Percentiles rank a stretch among this genome's conserved stretches.
Conservation (phyloP, 1,284 basidiomycete genomes). For the Laetiporus sulphureus region DNA sequence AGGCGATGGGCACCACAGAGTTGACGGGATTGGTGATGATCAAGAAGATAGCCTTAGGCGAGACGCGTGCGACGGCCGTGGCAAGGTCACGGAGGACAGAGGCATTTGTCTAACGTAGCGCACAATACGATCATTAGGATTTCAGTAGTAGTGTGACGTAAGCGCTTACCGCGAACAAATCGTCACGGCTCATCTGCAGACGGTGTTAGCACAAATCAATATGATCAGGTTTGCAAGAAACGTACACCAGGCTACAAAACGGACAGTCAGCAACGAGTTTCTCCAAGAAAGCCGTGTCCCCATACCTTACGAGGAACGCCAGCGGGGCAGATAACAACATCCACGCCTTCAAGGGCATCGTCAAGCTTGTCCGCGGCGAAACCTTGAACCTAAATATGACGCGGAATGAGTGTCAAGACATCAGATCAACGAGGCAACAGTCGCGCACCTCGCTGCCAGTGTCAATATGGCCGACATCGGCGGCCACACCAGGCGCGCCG, state of each 20-base stretch:
- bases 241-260: constrained; percentile 63
- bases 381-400: constrained; percentile 56
- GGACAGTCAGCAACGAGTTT: constrained; percentile 24
- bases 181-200: constrained; percentile 89
- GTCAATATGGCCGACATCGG: constrained; percentile 92
- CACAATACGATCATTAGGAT: no score
- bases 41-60: constrained; percentile 87
- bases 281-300: constrained; percentile 13
- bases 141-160: neutral
- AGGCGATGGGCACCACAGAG: constrained; percentile 97
- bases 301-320: constrained; percentile 92
- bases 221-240: constrained; percentile 19
- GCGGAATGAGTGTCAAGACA: constrained; percentile 1
- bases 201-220: constrained; percentile 28
- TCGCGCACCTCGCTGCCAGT: constrained; percentile 71
- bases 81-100: constrained; percentile 97
- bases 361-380: constrained; percentile 83
- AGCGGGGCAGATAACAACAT: constrained; percentile 96
- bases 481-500: constrained; percentile 88
- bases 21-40: constrained; percentile 97
- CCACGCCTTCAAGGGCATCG: constrained; percentile 76
- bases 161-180: constrained; percentile 89
- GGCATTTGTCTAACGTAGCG: constrained; percentile 78
- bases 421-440: constrained; percentile 1
- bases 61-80: constrained; percentile 77